A percentile compares a stretch with the other conserved stretches of the same genome.
Evolutionary conservation across 345 rosid genomes (phyloP).

Genomic region (Clarkia xantiana): DNA sequence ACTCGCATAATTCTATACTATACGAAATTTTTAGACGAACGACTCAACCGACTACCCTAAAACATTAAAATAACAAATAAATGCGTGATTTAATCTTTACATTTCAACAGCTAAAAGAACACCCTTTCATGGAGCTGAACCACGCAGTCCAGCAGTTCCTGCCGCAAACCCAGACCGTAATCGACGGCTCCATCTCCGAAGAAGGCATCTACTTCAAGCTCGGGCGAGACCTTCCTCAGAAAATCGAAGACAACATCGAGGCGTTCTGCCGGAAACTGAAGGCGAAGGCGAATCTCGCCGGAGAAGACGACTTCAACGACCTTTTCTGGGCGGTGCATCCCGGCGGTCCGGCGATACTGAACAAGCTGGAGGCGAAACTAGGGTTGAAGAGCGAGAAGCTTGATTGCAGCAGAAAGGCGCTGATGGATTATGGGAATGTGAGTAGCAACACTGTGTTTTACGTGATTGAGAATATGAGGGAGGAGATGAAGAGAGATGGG

Average conservation of each 20-base stretch:
- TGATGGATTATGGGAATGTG: slow-evolving; percentile 77
- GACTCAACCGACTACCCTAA: too few relatives aligned
- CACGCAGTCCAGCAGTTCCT: slow-evolving; percentile 70
- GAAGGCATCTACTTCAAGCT: slow-evolving; percentile 88
- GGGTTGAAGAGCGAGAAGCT: slow-evolving; percentile 38
- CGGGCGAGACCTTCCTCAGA: slow-evolving; percentile 79
- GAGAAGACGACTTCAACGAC: slow-evolving; percentile 34
- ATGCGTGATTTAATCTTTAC: too few relatives aligned
- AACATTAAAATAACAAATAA: too few relatives aligned
- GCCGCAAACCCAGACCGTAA: slow-evolving; percentile 67
- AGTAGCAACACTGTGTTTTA: slow-evolving; percentile 82
- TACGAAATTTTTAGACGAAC: too few relatives aligned
- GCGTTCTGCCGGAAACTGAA: slow-evolving; percentile 66
- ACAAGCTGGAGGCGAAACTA: slow-evolving; percentile 50
- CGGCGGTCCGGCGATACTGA: slow-evolving; percentile 85
- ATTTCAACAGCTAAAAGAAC: too few relatives aligned
- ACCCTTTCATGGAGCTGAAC: slow-evolving; percentile 80
- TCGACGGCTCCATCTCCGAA: slow-evolving; percentile 68
- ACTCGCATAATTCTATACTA: too few relatives aligned
- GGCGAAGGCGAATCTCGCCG: slow-evolving; percentile 24
- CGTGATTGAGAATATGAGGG: slow-evolving; percentile 79
- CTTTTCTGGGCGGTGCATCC: slow-evolving; percentile 97
- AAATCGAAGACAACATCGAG: slow-evolving; percentile 76
- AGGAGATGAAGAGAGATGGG: slow-evolving; percentile 36
- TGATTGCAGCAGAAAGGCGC: slow-evolving; percentile 66